phyloP scores from a whole-genome alignment of 164 flowering plant genomes.

The Paratinospora sagittata region DNA sequence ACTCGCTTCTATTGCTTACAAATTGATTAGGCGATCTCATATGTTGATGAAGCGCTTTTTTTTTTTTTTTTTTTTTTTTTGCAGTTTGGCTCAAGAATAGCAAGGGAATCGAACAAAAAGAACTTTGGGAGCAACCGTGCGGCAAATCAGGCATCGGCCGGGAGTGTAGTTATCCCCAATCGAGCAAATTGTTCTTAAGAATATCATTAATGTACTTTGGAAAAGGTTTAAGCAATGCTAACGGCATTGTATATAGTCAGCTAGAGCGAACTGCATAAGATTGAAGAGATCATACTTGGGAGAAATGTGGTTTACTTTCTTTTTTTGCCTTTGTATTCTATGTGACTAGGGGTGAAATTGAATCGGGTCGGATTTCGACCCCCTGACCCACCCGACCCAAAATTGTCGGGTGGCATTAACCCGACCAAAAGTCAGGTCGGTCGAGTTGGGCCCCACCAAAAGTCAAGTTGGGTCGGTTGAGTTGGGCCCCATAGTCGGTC shows the following conservation, averaged over 20 bases:
- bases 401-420: no score
- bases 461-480: no score
- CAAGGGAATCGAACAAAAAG: slow-evolving; percentile 86
- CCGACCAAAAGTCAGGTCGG: no score
- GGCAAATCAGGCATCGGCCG: slow-evolving; percentile 95
- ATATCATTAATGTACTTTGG: neutral
- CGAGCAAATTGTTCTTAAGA: neutral
- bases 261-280: neutral
- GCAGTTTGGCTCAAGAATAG: slow-evolving; percentile 96
- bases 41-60: neutral
- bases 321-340: no score
- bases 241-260: no score
- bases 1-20: neutral
- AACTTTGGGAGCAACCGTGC: slow-evolving; percentile 96
- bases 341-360: no score
- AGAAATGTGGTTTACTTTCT: no score
- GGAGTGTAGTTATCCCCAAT: slow-evolving; percentile 49
- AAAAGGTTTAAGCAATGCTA: neutral
- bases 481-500: no score
- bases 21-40: neutral
- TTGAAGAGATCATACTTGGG: neutral
- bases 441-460: no score
- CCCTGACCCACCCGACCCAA: no score
- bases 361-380: no score
- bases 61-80: no score